Percentiles rank a stretch among this genome's conserved stretches.
phyloP scores from a whole-genome alignment of 495 filamentous ascomycete species.

The Penicillium alfredii region DNA sequence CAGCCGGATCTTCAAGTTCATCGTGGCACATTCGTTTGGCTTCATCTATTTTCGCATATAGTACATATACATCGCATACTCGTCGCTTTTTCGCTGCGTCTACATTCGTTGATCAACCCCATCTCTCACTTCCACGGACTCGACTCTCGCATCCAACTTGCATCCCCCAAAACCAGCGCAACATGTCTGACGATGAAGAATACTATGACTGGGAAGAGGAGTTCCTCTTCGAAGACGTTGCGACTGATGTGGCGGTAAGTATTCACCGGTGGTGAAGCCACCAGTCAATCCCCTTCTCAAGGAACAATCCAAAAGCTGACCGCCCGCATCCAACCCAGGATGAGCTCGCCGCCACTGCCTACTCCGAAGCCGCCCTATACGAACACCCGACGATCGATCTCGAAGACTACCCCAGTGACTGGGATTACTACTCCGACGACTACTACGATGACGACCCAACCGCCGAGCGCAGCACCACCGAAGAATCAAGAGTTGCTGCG shows the following conservation, averaged over 20 bases:
- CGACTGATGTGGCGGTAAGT: conserved; percentile 39
- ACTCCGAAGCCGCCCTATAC: conserved; percentile 36
- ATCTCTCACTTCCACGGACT: not conserved
- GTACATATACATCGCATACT: too few relatives aligned
- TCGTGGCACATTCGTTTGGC: too few relatives aligned
- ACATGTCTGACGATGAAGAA: conserved; percentile 49
- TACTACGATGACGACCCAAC: conserved; percentile 46
- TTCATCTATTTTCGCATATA: too few relatives aligned
- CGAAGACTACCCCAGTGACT: conserved; percentile 43
- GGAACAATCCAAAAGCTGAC: conserved; percentile 2
- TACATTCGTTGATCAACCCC: not conserved
- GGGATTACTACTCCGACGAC: conserved; percentile 47
- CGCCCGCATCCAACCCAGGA: conserved; percentile 31
- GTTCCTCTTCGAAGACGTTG: conserved; percentile 38
- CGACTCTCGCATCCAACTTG: not conserved
- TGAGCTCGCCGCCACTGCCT: conserved; percentile 40
- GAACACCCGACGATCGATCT: conserved; percentile 39
- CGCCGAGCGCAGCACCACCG: conserved; percentile 9
- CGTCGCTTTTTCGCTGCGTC: too few relatives aligned
- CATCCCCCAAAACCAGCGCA: too few relatives aligned
- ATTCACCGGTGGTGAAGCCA: too few relatives aligned
- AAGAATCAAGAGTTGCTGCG: conserved; percentile 9
- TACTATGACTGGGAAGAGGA: conserved; percentile 44
- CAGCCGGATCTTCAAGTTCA: too few relatives aligned
- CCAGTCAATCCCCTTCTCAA: not conserved